Evolutionary conservation across 306 rosid species (phyloP).

Genomic region (Vigna mungo): DNA sequence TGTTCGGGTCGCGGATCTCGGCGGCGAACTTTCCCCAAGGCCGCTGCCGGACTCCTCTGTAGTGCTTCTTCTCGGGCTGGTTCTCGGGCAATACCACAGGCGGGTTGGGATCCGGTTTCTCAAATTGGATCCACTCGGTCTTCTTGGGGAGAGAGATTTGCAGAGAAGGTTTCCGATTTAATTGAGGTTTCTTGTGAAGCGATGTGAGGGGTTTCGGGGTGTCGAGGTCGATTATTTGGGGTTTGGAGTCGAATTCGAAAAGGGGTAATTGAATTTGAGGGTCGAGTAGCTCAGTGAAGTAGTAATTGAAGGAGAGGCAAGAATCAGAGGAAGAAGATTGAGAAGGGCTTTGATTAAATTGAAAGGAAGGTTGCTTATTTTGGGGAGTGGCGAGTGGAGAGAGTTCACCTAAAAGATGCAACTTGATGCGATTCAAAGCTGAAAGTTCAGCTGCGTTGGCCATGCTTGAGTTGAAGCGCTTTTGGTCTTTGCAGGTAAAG

Average conservation of each 20-base stretch:
- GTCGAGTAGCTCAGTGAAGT: slow-evolving; percentile 39
- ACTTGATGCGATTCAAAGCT: slow-evolving; percentile 62
- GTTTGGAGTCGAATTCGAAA: slow-evolving; percentile 53
- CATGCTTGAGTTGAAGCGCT: slow-evolving; percentile 43
- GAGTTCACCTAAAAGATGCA: slow-evolving; percentile 71
- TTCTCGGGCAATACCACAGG: background rate
- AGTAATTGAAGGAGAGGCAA: slow-evolving; percentile 41
- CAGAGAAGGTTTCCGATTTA: slow-evolving; percentile 61
- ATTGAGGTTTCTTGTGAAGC: slow-evolving; percentile 16
- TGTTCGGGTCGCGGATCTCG: slow-evolving; percentile 86
- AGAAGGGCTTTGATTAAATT: slow-evolving; percentile 18
- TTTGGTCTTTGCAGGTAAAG: background rate
- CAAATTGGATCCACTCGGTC: slow-evolving; percentile 73
- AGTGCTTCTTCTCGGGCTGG: slow-evolving; percentile 49
- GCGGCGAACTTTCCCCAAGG: slow-evolving; percentile 96
- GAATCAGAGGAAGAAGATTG: slow-evolving; percentile 39
- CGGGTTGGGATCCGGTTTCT: slow-evolving; percentile 37
- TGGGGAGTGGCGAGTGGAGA: slow-evolving; percentile 54
- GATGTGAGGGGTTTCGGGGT: slow-evolving; percentile 6
- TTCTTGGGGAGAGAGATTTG: slow-evolving; percentile 66
- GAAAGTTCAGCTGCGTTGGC: slow-evolving; percentile 52
- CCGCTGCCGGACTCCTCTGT: slow-evolving; percentile 78
- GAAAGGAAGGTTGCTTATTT: slow-evolving; percentile 2
- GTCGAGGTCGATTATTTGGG: slow-evolving; percentile 49
- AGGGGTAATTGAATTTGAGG: slow-evolving; percentile 6